A percentile compares a stretch with the other conserved stretches of the same genome.
phyloP scores from a whole-genome alignment of 1,139 yeast genomes.

The Keqinozyma sinolaborantium region DNA sequence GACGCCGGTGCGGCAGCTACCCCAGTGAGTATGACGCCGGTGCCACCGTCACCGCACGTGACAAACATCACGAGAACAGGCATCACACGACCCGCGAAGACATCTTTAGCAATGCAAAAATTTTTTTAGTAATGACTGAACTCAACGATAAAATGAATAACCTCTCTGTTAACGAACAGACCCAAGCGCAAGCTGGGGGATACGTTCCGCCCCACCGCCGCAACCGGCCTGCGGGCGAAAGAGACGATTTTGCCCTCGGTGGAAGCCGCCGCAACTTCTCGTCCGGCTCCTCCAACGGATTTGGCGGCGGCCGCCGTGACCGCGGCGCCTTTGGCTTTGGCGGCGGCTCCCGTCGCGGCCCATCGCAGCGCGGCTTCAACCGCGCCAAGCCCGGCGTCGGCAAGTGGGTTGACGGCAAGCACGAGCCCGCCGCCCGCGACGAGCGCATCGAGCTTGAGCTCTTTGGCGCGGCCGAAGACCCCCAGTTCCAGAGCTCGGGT shows the following conservation, averaged over 20 bases:
- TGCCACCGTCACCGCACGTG: too few species aligned
- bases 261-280: neutral
- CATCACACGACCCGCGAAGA: conserved; percentile 5
- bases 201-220: conserved; percentile 76
- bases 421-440: conserved; percentile 76
- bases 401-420: conserved; percentile 83
- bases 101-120: conserved; percentile 2
- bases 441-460: conserved; percentile 72
- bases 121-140: conserved; percentile 29
- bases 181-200: conserved; percentile 17
- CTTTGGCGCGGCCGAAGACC: conserved; percentile 85
- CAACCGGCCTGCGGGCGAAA: conserved; percentile 21
- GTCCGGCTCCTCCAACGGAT: conserved; percentile 6
- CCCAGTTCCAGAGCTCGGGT: conserved; percentile 86
- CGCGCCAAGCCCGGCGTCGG: conserved; percentile 50
- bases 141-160: conserved; percentile 42
- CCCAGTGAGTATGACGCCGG: too few species aligned
- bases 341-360: conserved; percentile 10
- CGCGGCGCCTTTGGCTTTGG: conserved; percentile 7
- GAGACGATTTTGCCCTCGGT: neutral
- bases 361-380: conserved; percentile 10
- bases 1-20: too few species aligned
- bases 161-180: conserved; percentile 32
- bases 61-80: too few species aligned
- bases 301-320: conserved; percentile 10